Conservation (phyloP, 306 rosid species). For the Dryas octopetala region DNA sequence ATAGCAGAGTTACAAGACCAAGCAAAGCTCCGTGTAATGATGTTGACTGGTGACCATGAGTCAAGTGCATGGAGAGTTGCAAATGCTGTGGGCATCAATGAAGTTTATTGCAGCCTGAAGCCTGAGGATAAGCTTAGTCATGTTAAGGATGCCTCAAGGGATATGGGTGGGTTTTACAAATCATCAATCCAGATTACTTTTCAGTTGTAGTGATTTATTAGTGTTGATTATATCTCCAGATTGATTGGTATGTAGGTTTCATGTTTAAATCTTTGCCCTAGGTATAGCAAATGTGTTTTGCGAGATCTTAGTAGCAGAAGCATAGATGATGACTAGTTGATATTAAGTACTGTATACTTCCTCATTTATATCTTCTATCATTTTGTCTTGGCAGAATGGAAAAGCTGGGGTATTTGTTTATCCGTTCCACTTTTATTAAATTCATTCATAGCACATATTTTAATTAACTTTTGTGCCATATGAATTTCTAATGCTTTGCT, state of each 20-base stretch:
- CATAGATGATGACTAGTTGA: background rate
- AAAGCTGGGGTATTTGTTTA: background rate
- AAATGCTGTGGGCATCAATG: conserved; percentile 78
- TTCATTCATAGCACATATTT: background rate
- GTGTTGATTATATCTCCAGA: conserved; percentile 16
- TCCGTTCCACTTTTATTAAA: background rate
- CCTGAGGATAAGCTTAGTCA: conserved; percentile 95
- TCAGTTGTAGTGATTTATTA: background rate
- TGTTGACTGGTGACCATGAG: conserved; percentile 94
- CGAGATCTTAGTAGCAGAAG: background rate
- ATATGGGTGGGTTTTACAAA: conserved; percentile 52
- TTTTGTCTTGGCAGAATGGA: background rate
- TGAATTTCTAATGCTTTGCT: background rate
- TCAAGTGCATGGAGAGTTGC: conserved; percentile 93
- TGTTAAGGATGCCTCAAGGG: conserved; percentile 85
- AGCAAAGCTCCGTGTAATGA: conserved; percentile 80
- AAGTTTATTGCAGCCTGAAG: conserved; percentile 81
- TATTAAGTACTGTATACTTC: background rate
- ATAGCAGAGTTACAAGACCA: conserved; percentile 63
- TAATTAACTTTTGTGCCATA: background rate
- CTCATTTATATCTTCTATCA: background rate
- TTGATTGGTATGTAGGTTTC: background rate
- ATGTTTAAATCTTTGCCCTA: background rate
- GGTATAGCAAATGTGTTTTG: background rate
- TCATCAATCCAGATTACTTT: background rate